Conservation (phyloP, 495 filamentous ascomycete genomes). For the Monascus purpureus region DNA sequence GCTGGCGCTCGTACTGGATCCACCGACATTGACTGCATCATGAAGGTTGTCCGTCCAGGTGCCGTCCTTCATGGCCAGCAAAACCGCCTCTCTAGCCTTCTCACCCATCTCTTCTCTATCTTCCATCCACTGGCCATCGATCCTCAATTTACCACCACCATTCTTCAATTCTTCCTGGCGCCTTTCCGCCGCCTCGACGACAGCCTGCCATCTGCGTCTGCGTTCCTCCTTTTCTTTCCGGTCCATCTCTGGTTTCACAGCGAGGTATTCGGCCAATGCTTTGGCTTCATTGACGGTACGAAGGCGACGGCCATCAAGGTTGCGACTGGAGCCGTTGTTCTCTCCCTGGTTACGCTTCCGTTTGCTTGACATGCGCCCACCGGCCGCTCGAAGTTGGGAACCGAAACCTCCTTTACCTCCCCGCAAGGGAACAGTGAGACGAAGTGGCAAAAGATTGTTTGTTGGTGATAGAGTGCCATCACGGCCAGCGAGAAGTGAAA, state of each 20-base stretch:
- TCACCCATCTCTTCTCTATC: slow-evolving; percentile 76
- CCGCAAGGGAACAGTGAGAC: slow-evolving; percentile 57
- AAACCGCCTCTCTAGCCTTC: slow-evolving; percentile 70
- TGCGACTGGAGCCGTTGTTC: slow-evolving; percentile 75
- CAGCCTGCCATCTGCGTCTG: slow-evolving; percentile 64
- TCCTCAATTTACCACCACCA: slow-evolving; percentile 48
- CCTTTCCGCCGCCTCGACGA: slow-evolving; percentile 69
- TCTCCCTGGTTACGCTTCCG: slow-evolving; percentile 78
- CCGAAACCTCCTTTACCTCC: slow-evolving; percentile 97
- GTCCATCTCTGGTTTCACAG: slow-evolving; percentile 95
- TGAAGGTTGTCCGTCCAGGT: slow-evolving; percentile 35
- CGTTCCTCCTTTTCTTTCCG: slow-evolving; percentile 77
- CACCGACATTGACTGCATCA: slow-evolving; percentile 26
- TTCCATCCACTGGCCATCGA: slow-evolving; percentile 89
- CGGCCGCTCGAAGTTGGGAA: slow-evolving; percentile 89
- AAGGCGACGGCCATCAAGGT: slow-evolving; percentile 81
- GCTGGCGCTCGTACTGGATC: slow-evolving; percentile 38
- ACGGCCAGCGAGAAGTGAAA: slow-evolving; percentile 10
- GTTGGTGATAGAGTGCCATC: slow-evolving; percentile 25
- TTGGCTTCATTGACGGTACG: slow-evolving; percentile 92
- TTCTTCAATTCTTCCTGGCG: slow-evolving; percentile 64
- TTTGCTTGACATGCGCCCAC: slow-evolving; percentile 91
- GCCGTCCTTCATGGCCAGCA: slow-evolving; percentile 57
- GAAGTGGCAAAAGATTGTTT: slow-evolving; percentile 66
- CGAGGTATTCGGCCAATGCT: slow-evolving; percentile 83